These are phyloP conservation scores for Exophiala alcalophila DNA, from an alignment of 2,329 filamentous ascomycete genomes.

Conservation along the genomic window DNA sequence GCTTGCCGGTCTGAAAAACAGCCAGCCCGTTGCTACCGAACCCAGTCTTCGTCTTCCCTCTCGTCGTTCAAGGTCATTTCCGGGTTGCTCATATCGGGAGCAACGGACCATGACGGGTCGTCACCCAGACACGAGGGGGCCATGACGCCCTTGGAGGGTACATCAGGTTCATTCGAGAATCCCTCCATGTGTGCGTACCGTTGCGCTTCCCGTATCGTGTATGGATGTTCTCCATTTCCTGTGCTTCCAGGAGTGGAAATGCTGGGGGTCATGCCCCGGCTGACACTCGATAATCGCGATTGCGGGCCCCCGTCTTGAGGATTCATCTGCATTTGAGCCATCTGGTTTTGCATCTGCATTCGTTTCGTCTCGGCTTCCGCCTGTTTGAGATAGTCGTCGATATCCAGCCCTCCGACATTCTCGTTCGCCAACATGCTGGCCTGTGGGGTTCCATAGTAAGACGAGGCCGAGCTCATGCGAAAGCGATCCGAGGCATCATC, in stretches of 20 bases:
- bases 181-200: conserved; percentile 28
- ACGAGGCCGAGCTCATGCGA: conserved; percentile 43
- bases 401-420: conserved; percentile 42
- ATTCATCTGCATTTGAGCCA: conserved; percentile 24
- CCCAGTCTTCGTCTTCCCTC: conserved; percentile 30
- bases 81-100: conserved; percentile 25
- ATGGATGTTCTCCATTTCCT: conserved; percentile 24
- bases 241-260: conserved; percentile 24
- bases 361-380: conserved; percentile 28
- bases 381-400: conserved; percentile 44
- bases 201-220: conserved; percentile 29
- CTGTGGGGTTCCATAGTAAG: conserved; percentile 43
- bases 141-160: conserved; percentile 8
- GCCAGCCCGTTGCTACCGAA: conserved; percentile 18
- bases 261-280: conserved; percentile 26
- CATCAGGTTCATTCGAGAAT: not conserved
- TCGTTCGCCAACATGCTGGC: conserved; percentile 41
- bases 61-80: conserved; percentile 28
- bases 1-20: not conserved
- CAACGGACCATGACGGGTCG: conserved; percentile 29
- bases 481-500: conserved; percentile 45
- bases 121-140: conserved; percentile 16
- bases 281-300: conserved; percentile 22
- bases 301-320: conserved; percentile 14
- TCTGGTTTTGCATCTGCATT: conserved; percentile 25